These are phyloP conservation scores for Cylindrotheca fusiformis DNA, from an alignment of 108 stramenopile species.

Conservation along the genomic window DNA sequence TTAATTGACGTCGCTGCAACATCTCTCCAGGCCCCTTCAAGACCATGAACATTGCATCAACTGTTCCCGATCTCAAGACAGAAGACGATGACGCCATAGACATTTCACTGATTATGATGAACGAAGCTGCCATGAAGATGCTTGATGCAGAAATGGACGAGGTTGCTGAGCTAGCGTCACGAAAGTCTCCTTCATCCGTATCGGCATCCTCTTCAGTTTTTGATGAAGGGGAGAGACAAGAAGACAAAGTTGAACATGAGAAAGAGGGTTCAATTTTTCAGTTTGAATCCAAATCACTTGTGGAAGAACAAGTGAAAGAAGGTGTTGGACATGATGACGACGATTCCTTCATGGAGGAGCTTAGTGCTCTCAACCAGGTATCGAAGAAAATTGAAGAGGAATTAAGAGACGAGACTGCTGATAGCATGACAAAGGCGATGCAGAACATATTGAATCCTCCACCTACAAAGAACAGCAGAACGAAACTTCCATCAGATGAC, in stretches of 20 bases:
- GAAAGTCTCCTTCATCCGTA: not conserved
- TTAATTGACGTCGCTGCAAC: no score
- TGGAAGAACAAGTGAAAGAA: not conserved
- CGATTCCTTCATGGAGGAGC: conserved; percentile 1
- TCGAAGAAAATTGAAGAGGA: conserved; percentile 14
- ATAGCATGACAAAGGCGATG: conserved; percentile 6
- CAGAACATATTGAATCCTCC: not conserved
- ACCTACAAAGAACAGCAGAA: conserved; percentile 4
- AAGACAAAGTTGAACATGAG: not conserved
- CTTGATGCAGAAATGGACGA: not conserved
- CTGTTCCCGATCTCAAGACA: not conserved
- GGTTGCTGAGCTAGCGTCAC: not conserved
- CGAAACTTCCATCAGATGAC: conserved; percentile 12
- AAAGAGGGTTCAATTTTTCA: not conserved
- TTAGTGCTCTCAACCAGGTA: conserved; percentile 1
- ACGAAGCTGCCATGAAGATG: not conserved
- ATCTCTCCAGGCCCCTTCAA: no score
- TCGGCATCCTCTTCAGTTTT: not conserved
- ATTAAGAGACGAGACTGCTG: conserved; percentile 4
- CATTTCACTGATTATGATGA: not conserved
- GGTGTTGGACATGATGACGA: conserved; percentile 6
- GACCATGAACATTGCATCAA: not conserved
- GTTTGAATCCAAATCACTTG: not conserved
- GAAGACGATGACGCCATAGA: not conserved
- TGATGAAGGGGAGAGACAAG: not conserved